phyloP scores from a whole-genome alignment of 306 rosid species.

The Begonia masoniana region DNA sequence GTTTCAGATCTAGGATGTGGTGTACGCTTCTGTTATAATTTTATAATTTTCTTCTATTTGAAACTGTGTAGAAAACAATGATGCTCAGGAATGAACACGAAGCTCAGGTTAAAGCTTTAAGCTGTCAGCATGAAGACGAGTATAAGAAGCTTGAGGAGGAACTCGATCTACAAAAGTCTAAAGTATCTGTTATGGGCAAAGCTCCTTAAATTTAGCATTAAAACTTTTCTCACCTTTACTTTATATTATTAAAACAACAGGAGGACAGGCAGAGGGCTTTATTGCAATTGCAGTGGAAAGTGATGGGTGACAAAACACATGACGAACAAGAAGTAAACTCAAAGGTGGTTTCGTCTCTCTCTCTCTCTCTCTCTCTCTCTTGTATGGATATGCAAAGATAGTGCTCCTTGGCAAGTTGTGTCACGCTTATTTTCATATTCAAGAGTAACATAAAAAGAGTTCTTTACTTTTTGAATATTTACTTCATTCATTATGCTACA shows the following conservation, averaged over 20 bases:
- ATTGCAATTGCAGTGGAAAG: conserved; percentile 94
- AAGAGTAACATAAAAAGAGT: too few species aligned
- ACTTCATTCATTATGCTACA: too few species aligned
- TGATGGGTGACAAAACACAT: conserved; percentile 77
- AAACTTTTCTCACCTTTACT: conserved; percentile 4
- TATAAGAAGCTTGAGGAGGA: conserved; percentile 75
- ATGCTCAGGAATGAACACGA: conserved; percentile 66
- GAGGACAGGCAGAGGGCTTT: conserved; percentile 93
- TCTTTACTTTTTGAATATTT: too few species aligned
- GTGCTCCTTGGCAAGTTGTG: neutral
- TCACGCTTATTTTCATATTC: neutral
- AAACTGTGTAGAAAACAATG: conserved; percentile 33
- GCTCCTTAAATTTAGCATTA: neutral
- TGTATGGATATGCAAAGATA: neutral
- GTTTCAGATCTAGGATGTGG: conserved; percentile 4
- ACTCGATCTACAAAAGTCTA: conserved; percentile 77
- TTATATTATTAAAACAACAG: conserved; percentile 26
- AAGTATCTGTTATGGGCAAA: conserved; percentile 27
- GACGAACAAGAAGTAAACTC: conserved; percentile 85
- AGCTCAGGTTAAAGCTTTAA: conserved; percentile 61
- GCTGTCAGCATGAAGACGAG: conserved; percentile 73
- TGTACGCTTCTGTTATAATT: neutral
- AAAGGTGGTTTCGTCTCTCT: conserved; percentile 45
- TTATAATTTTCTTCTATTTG: conserved; percentile 1
- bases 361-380: conserved; percentile 10